phyloP scores from a whole-genome alignment of 192 early-diverging fungal species.

The Obelidium mucronatum region DNA sequence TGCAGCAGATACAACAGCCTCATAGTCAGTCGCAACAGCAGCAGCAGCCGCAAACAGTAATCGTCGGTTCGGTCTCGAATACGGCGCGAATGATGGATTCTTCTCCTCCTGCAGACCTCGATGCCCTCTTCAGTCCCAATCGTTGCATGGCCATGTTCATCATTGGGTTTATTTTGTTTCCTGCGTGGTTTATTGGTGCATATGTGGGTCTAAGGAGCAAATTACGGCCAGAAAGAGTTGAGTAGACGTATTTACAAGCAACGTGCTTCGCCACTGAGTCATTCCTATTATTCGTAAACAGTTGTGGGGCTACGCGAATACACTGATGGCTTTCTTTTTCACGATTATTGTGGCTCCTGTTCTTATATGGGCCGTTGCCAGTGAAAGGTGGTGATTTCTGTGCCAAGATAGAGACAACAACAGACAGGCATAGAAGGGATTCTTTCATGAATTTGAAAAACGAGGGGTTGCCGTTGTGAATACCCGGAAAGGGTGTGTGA shows the following conservation, averaged over 20 bases:
- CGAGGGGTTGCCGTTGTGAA: too few species aligned
- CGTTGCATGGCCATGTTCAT: neutral
- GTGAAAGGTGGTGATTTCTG: neutral
- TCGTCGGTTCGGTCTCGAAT: too few species aligned
- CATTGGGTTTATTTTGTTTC: constrained; percentile 8
- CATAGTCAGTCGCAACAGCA: too few species aligned
- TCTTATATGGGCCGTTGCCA: neutral
- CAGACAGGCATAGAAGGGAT: too few species aligned
- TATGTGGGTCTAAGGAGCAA: neutral
- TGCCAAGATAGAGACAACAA: too few species aligned
- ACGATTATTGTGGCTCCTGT: neutral
- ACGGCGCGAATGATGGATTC: too few species aligned
- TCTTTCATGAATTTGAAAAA: too few species aligned
- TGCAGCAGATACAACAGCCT: too few species aligned
- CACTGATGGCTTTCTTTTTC: neutral
- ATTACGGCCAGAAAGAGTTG: neutral
- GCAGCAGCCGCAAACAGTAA: too few species aligned
- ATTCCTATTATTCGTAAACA: neutral
- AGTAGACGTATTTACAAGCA: neutral
- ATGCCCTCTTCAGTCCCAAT: neutral
- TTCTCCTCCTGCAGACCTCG: too few species aligned
- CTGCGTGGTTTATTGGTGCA: constrained; percentile 1
- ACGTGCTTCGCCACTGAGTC: too few species aligned
- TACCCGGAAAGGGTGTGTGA: too few species aligned
- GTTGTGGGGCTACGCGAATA: neutral